phyloP scores from a whole-genome alignment of 768 basidiomycete species.

The Hypholoma sublateritium region DNA sequence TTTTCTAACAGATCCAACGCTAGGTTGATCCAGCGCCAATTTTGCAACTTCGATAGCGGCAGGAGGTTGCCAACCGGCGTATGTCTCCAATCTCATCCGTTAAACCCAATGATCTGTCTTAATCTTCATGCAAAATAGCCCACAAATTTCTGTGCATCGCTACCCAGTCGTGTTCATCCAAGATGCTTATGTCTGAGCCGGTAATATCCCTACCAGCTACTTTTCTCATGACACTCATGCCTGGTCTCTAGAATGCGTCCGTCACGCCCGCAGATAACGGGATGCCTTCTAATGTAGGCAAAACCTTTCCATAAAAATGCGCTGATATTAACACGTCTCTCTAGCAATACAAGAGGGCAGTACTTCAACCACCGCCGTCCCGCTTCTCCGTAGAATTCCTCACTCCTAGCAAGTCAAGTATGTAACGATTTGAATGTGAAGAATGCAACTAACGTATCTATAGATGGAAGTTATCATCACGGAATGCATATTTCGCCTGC shows the following conservation, averaged over 20 bases:
- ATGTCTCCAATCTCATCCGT: not conserved
- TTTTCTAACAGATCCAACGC: not conserved
- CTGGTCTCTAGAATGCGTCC: slow-evolving; percentile 3
- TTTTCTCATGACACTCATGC: not conserved
- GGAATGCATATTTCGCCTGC: slow-evolving; percentile 62
- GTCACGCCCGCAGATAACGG: slow-evolving; percentile 10
- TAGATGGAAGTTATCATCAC: slow-evolving; percentile 56
- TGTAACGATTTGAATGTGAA: slow-evolving; percentile 9
- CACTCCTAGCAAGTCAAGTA: slow-evolving; percentile 58
- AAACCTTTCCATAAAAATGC: not conserved
- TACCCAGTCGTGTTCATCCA: not conserved
- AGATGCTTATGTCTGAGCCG: slow-evolving; percentile 4
- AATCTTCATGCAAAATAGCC: no score
- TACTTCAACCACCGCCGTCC: slow-evolving; percentile 57
- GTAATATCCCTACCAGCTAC: not conserved
- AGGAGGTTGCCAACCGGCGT: not conserved
- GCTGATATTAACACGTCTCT: not conserved
- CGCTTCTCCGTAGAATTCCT: slow-evolving; percentile 62
- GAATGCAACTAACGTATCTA: slow-evolving; percentile 6
- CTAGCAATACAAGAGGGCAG: slow-evolving; percentile 62
- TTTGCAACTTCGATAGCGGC: not conserved
- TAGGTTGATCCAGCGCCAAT: slow-evolving; percentile 2
- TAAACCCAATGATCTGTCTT: no score
- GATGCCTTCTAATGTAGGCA: slow-evolving; percentile 13
- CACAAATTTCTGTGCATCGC: no score